These are phyloP conservation scores for Dalechampia spathulata DNA, from an alignment of 441 rosid species.

Conservation along the genomic window DNA sequence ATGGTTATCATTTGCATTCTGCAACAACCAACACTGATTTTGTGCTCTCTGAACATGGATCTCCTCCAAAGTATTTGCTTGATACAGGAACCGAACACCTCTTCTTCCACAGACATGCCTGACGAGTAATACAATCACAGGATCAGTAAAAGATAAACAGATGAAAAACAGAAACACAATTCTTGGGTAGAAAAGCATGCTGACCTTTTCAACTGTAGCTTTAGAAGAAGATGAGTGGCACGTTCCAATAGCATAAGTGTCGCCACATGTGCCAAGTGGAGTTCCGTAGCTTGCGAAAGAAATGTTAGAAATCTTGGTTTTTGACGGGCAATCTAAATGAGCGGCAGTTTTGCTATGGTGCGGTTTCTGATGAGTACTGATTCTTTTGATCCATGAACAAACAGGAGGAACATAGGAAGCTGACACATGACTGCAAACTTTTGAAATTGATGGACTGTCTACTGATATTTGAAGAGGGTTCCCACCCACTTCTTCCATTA, in stretches of 20 bases:
- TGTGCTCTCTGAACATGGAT: conserved; percentile 19
- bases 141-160: too few species aligned
- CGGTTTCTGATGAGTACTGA: background rate
- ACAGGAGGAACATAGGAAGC: conserved; percentile 12
- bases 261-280: conserved; percentile 21
- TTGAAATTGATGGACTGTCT: conserved; percentile 21
- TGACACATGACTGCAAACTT: conserved; percentile 21
- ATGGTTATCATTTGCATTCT: conserved; percentile 19
- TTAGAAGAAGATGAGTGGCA: conserved; percentile 24
- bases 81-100: conserved; percentile 19
- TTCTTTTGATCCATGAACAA: conserved; percentile 8
- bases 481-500: conserved; percentile 39
- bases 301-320: conserved; percentile 14
- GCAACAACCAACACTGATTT: conserved; percentile 27
- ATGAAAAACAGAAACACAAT: too few species aligned
- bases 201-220: conserved; percentile 21
- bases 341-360: conserved; percentile 9
- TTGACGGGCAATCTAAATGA: conserved; percentile 18
- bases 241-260: conserved; percentile 9
- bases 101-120: conserved; percentile 28
- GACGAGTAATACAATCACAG: conserved; percentile 5
- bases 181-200: background rate
- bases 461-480: conserved; percentile 31
- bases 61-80: conserved; percentile 12
- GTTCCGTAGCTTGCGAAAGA: conserved; percentile 31